Evolutionary conservation across 2,329 filamentous ascomycete species (phyloP).

Genomic region (Ceratocystis huliohia): DNA sequence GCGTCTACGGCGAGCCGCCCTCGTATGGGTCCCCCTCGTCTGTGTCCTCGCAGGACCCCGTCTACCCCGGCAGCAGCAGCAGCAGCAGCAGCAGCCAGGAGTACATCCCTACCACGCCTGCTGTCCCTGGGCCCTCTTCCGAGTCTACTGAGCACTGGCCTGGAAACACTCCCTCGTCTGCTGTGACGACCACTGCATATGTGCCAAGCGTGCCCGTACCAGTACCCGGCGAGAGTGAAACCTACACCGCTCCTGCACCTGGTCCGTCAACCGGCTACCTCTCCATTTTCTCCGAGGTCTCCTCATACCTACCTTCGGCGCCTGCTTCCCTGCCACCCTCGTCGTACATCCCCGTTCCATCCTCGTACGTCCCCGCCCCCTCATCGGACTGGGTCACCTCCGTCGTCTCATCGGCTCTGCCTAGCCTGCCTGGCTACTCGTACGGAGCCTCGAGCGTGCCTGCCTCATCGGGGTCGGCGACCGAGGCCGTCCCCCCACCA

Average conservation of each 20-base stretch:
- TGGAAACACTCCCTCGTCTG: background rate
- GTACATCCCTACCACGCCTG: background rate
- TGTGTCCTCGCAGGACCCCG: background rate
- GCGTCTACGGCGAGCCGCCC: conserved; percentile 14
- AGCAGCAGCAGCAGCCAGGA: conserved; percentile 1
- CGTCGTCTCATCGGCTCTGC: conserved; percentile 1
- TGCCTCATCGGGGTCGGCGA: background rate
- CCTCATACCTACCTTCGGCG: background rate
- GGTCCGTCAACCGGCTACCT: background rate
- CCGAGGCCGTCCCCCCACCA: background rate
- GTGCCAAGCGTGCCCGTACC: background rate
- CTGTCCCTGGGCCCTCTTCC: background rate
- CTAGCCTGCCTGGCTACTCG: conserved; percentile 10
- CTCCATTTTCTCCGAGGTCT: background rate
- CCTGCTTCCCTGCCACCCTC: background rate
- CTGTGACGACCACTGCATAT: background rate
- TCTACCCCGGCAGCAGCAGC: background rate
- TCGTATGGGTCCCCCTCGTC: background rate
- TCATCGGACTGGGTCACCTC: conserved; percentile 6
- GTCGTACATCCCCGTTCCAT: background rate
- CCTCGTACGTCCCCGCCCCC: background rate
- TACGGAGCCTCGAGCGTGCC: conserved; percentile 1
- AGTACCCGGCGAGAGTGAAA: background rate
- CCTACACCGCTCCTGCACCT: background rate
- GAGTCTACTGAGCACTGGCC: background rate